Evolutionary conservation across 1,284 basidiomycete genomes (phyloP).

Genomic region (Flammula alnicola): DNA sequence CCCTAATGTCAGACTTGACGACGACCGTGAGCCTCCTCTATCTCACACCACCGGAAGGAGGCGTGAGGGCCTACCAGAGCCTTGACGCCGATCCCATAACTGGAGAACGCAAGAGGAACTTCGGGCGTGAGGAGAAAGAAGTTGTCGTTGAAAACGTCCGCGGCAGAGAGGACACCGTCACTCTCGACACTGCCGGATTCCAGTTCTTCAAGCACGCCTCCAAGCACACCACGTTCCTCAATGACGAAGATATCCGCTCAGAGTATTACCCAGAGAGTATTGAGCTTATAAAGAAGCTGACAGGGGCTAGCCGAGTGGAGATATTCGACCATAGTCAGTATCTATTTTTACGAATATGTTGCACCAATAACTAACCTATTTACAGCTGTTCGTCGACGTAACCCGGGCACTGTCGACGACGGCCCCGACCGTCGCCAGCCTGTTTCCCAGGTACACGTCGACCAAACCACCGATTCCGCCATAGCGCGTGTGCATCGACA

Average conservation of each 20-base stretch:
- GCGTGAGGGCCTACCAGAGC: slow-evolving; percentile 34
- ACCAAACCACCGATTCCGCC: slow-evolving; percentile 58
- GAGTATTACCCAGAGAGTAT: slow-evolving; percentile 67
- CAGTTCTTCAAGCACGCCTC: slow-evolving; percentile 48
- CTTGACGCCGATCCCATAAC: slow-evolving; percentile 32
- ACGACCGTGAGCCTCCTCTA: slow-evolving; percentile 30
- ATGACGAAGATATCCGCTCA: slow-evolving; percentile 51
- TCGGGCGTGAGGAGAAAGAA: slow-evolving; percentile 25
- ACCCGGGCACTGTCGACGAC: slow-evolving; percentile 40
- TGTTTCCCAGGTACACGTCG: slow-evolving; percentile 56
- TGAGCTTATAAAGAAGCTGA: slow-evolving; percentile 61
- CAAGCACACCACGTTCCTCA: slow-evolving; percentile 46
- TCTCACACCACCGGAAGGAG: slow-evolving; percentile 30
- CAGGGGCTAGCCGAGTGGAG: slow-evolving; percentile 62
- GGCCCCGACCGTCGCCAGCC: slow-evolving; percentile 48
- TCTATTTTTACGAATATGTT: neutral
- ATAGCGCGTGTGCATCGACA: slow-evolving; percentile 58
- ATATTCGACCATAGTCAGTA: slow-evolving; percentile 67
- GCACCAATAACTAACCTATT: neutral
- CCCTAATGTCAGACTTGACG: slow-evolving; percentile 9
- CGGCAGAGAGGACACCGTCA: slow-evolving; percentile 51
- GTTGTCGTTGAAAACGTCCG: slow-evolving; percentile 60
- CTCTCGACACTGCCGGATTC: slow-evolving; percentile 62
- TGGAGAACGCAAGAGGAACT: slow-evolving; percentile 33
- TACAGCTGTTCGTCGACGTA: slow-evolving; percentile 20